Conservation (phyloP, 2,329 filamentous ascomycete species). For the Thielaviopsis ethacetica region DNA sequence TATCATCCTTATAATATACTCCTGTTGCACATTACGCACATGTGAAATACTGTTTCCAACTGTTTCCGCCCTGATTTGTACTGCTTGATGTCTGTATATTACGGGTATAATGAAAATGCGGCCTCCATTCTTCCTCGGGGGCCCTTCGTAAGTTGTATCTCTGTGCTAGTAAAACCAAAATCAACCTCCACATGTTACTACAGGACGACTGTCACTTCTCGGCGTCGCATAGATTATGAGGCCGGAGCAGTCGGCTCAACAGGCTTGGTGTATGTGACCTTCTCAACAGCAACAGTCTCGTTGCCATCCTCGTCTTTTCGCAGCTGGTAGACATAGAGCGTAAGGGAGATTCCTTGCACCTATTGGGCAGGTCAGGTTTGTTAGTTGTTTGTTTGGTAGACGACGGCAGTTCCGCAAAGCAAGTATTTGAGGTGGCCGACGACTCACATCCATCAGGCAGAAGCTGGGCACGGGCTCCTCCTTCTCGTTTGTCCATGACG, state of each 20-base stretch:
- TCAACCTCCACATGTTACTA: neutral
- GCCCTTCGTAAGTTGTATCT: conserved; percentile 5
- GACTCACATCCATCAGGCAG: conserved; percentile 90
- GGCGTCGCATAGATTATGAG: conserved; percentile 22
- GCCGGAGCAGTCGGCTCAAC: conserved; percentile 39
- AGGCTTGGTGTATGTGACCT: conserved; percentile 72
- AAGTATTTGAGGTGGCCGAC: neutral
- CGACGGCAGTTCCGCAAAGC: no score
- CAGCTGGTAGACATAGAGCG: conserved; percentile 84
- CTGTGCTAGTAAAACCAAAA: conserved; percentile 16
- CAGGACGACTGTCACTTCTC: conserved; percentile 9
- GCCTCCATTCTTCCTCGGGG: neutral
- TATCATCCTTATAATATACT: conserved; percentile 6
- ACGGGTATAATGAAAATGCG: conserved; percentile 11
- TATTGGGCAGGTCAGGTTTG: conserved; percentile 20
- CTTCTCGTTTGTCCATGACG: conserved; percentile 38
- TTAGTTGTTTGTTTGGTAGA: neutral
- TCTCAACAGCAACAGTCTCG: conserved; percentile 70
- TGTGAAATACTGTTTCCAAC: neutral
- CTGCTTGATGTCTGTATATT: conserved; percentile 14
- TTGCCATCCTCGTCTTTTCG: conserved; percentile 60
- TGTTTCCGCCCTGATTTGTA: conserved; percentile 19
- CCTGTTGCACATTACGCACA: neutral
- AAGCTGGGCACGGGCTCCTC: conserved; percentile 78
- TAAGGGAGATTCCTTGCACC: conserved; percentile 92